Conservation (phyloP, 2,329 filamentous ascomycete genomes). For the Epichloe typhina region DNA sequence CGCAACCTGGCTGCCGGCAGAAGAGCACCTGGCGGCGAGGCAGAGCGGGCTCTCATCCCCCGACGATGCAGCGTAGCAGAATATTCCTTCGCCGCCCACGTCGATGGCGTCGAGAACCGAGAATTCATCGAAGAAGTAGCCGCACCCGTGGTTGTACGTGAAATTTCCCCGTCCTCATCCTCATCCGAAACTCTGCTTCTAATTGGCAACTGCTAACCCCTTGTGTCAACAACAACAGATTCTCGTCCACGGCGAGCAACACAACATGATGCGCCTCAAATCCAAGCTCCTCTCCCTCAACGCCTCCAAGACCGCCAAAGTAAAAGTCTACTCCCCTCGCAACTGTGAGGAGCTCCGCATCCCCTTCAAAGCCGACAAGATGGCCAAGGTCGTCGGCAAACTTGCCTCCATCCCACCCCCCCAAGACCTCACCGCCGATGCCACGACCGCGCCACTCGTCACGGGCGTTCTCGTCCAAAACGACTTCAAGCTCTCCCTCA, state of each 20-base stretch:
- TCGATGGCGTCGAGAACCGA: slow-evolving; percentile 88
- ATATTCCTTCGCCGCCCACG: slow-evolving; percentile 90
- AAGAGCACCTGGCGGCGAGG: slow-evolving; percentile 49
- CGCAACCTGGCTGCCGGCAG: slow-evolving; percentile 51
- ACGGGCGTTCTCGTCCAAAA: slow-evolving; percentile 91
- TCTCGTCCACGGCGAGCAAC: slow-evolving; percentile 89
- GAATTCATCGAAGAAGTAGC: slow-evolving; percentile 93
- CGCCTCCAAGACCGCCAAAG: slow-evolving; percentile 62
- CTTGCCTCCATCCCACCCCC: slow-evolving; percentile 77
- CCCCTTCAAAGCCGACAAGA: slow-evolving; percentile 89
- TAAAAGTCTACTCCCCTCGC: slow-evolving; percentile 83
- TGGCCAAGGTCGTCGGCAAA: slow-evolving; percentile 90
- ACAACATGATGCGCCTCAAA: slow-evolving; percentile 96
- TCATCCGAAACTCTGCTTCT: not conserved
- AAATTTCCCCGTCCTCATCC: not conserved
- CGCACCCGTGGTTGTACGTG: slow-evolving; percentile 71
- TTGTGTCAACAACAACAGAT: slow-evolving; percentile 41
- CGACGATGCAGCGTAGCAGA: slow-evolving; percentile 87
- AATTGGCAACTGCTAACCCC: not conserved
- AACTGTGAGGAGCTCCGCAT: slow-evolving; percentile 94
- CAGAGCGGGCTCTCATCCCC: slow-evolving; percentile 85
- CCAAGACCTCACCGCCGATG: slow-evolving; percentile 19
- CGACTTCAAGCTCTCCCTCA: slow-evolving; percentile 91
- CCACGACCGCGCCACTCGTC: slow-evolving; percentile 42
- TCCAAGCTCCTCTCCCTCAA: slow-evolving; percentile 92